Conservation (phyloP, 306 rosid genomes). For the Trifolium dubium region DNA sequence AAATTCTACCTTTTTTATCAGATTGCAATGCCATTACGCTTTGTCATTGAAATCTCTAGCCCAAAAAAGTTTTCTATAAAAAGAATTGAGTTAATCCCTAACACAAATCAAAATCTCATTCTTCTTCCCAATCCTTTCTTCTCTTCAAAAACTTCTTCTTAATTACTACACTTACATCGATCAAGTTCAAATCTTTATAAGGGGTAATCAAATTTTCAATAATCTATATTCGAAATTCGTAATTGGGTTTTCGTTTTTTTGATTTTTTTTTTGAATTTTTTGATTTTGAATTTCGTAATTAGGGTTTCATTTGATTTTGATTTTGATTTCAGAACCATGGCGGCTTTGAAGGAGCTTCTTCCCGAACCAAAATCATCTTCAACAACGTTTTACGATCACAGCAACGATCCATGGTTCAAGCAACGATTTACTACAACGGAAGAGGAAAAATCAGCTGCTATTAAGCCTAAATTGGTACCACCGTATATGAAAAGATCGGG, state of each 20-base stretch:
- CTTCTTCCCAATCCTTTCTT: not conserved
- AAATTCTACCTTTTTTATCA: too few relatives aligned
- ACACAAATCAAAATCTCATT: too few relatives aligned
- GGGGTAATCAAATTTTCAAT: not conserved
- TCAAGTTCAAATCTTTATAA: not conserved
- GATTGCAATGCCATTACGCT: too few relatives aligned
- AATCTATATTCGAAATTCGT: not conserved
- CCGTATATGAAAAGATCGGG: slow-evolving; percentile 78
- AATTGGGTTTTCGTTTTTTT: not conserved
- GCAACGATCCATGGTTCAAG: slow-evolving; percentile 92
- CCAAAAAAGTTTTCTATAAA: too few relatives aligned
- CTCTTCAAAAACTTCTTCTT: not conserved
- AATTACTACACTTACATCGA: not conserved
- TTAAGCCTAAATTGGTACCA: slow-evolving; percentile 64
- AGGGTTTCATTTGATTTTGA: not conserved
- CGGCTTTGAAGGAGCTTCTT: slow-evolving; percentile 74
- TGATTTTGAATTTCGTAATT: not conserved
- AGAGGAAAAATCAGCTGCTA: slow-evolving; percentile 55
- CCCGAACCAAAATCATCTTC: slow-evolving; percentile 70
- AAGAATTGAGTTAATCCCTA: too few relatives aligned
- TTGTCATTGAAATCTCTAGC: too few relatives aligned
- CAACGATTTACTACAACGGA: slow-evolving; percentile 72
- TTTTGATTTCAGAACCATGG: slow-evolving; percentile 48
- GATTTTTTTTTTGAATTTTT: not conserved
- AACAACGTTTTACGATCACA: slow-evolving; percentile 69